A percentile compares a stretch with the other conserved stretches of the same genome.
Conservation (phyloP, 768 basidiomycete species). For the Tylopilus sp. region DNA sequence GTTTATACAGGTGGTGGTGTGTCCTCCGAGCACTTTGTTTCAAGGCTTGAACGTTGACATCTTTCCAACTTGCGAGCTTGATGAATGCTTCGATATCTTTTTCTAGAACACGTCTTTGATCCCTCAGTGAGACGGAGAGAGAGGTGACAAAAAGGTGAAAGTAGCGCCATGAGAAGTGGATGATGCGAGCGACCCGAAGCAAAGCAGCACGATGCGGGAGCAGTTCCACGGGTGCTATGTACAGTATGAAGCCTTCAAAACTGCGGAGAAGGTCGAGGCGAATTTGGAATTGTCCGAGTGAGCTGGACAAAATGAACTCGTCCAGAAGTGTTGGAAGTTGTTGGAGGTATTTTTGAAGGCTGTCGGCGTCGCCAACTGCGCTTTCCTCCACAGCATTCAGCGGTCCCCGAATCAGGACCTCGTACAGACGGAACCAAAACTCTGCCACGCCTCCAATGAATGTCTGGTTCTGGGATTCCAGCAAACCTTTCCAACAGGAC, state of each 20-base stretch:
- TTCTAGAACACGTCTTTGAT: constrained; percentile 63
- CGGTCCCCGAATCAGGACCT: constrained; percentile 65
- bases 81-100: constrained; percentile 81
- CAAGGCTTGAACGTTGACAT: constrained; percentile 91
- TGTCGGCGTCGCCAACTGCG: constrained; percentile 26
- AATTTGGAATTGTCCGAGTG: constrained; percentile 79
- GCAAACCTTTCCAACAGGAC: constrained; percentile 77
- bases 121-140: constrained; percentile 46
- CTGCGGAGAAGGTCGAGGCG: constrained; percentile 66
- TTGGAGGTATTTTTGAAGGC: constrained; percentile 51
- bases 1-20: constrained; percentile 88
- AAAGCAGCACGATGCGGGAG: constrained; percentile 34
- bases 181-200: constrained; percentile 49
- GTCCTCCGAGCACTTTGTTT: constrained; percentile 88
- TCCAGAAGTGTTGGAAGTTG: constrained; percentile 76
- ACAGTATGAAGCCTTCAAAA: constrained; percentile 53
- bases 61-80: constrained; percentile 98
- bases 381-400: constrained; percentile 45
- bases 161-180: constrained; percentile 58
- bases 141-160: constrained; percentile 57
- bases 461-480: constrained; percentile 62
- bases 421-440: constrained; percentile 94
- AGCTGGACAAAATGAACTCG: constrained; percentile 67
- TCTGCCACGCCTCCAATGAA: constrained; percentile 48
- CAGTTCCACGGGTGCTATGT: constrained; percentile 34